phyloP scores from a whole-genome alignment of 1,139 yeast genomes.

The Diutina neorugosa region DNA sequence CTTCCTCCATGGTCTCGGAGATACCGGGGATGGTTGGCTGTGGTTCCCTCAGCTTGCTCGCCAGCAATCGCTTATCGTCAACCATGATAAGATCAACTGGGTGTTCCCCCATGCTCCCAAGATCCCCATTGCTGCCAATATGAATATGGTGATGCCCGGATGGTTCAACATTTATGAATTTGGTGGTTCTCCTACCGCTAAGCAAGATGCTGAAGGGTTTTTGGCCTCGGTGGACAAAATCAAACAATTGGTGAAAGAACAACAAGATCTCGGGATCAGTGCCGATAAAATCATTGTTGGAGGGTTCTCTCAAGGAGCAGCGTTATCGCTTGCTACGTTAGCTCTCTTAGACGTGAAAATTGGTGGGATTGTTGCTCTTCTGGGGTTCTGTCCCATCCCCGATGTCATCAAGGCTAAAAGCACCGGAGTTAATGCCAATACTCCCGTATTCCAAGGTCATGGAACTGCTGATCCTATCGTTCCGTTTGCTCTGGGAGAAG shows the following conservation, averaged over 20 bases:
- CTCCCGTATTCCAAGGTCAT: conserved; percentile 85
- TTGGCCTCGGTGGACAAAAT: conserved; percentile 42
- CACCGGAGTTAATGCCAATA: conserved; percentile 13
- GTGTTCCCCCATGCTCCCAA: conserved; percentile 84
- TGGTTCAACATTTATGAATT: conserved; percentile 78
- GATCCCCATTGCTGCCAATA: conserved; percentile 55
- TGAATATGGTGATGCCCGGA: conserved; percentile 60
- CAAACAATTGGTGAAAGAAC: conserved; percentile 45
- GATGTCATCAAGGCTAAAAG: conserved; percentile 20
- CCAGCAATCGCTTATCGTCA: conserved; percentile 29
- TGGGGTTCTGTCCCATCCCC: conserved; percentile 63
- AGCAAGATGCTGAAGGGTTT: conserved; percentile 57
- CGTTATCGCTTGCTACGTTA: conserved; percentile 52
- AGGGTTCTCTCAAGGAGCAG: conserved; percentile 94
- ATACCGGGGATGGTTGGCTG: conserved; percentile 81
- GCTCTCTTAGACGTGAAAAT: conserved; percentile 40
- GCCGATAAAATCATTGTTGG: conserved; percentile 71
- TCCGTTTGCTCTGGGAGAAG: conserved; percentile 32
- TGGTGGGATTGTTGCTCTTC: conserved; percentile 68
- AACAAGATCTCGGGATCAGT: conserved; percentile 41
- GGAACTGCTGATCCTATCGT: conserved; percentile 72
- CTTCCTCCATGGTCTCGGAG: conserved; percentile 86
- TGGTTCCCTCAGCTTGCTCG: conserved; percentile 48
- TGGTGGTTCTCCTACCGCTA: conserved; percentile 28
- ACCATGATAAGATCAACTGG: conserved; percentile 53